A percentile compares a stretch with the other conserved stretches of the same genome.
Conservation (phyloP, 352 stramenopile genomes). For the Globisporangium solare region DNA sequence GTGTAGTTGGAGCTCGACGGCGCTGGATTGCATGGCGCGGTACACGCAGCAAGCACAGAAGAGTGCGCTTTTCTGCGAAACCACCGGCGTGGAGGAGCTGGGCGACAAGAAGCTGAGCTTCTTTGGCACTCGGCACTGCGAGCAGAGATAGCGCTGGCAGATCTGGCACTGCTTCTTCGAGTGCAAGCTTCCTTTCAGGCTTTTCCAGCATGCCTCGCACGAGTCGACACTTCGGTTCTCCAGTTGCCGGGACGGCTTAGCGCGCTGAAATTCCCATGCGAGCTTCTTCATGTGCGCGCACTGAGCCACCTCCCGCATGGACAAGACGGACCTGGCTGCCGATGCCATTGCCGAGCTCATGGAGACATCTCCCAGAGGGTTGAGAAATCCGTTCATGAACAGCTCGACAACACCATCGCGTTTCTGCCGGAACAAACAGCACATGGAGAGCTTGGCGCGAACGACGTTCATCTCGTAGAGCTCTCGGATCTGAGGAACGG, state of each 20-base stretch:
- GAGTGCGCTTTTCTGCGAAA: conserved; percentile 10
- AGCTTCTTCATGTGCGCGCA: conserved; percentile 48
- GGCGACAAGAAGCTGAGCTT: conserved; percentile 10
- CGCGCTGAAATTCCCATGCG: conserved; percentile 7
- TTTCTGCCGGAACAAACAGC: conserved; percentile 8
- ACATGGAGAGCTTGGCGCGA: conserved; percentile 11
- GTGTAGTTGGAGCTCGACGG: conserved; percentile 21
- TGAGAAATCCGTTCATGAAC: conserved; percentile 4
- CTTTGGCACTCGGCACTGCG: conserved; percentile 10
- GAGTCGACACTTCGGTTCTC: too few relatives aligned
- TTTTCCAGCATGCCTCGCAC: too few relatives aligned
- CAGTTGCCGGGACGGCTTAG: neutral
- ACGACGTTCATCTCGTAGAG: conserved; percentile 10
- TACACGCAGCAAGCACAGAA: conserved; percentile 30
- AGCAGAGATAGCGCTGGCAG: conserved; percentile 4
- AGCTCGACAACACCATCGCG: conserved; percentile 1
- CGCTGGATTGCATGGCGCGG: conserved; percentile 13
- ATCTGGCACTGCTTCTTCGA: conserved; percentile 4
- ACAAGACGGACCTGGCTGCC: conserved; percentile 1
- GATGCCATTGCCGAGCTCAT: conserved; percentile 11
- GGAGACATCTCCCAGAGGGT: conserved; percentile 6
- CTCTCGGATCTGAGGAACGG: conserved; percentile 6
- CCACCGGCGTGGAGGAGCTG: conserved; percentile 8
- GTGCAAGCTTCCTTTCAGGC: neutral
- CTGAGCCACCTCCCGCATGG: neutral